Base-by-base conservation (phyloP, 345 rosid genomes). In the Angophora floribunda region DNA sequence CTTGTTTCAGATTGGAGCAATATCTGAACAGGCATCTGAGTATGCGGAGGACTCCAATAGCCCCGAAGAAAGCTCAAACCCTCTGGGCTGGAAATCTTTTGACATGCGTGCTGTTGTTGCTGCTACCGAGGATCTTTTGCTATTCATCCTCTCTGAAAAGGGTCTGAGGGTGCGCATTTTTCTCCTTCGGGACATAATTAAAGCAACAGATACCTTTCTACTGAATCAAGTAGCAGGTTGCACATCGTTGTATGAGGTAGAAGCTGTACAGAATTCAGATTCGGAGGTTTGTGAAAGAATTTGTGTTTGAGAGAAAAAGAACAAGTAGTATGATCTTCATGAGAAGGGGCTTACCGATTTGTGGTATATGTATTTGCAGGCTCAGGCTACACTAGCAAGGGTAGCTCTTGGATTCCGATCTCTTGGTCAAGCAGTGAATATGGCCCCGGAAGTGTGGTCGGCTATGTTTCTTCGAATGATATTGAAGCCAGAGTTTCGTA, bases 121-220 rank as follows among this genome's bases (percentile, higher is more conserved):
- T 13, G 98, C 99, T 17, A 95, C 99, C 57, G 99, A 98, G 92
- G 99, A 96, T 92, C 96, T 97, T 85, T 91, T 96, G 51, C 91
- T 91, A 86, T 97, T 97, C 94, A 95, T 96, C 89, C 88, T 96
- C 65, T 95, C 99, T 79, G 95, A 95, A 26, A 96, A 96, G 91
- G 98, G 99, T 52, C 91, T 91, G 91, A 93, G 95, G 90, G 99
- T 97, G 87, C 94, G 97, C 0, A 94, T 97, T 86, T 97, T 94
- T 91, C 95, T 97, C 87, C 93, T 97, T 49, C 92, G 93, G 52
- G 99, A 97, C 92, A 95, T 97, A 78, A 92, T 95, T 85, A 91
- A 89, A 84, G 96, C 96, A 44, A 94, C 92, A 22, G 98, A 97
- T 89, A 90, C 91, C 6, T 92, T 95, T 90, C 86, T 97, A 24